Evolutionary conservation across 1,284 basidiomycete genomes (phyloP).

Genomic region (Cryptococcus sp.): DNA sequence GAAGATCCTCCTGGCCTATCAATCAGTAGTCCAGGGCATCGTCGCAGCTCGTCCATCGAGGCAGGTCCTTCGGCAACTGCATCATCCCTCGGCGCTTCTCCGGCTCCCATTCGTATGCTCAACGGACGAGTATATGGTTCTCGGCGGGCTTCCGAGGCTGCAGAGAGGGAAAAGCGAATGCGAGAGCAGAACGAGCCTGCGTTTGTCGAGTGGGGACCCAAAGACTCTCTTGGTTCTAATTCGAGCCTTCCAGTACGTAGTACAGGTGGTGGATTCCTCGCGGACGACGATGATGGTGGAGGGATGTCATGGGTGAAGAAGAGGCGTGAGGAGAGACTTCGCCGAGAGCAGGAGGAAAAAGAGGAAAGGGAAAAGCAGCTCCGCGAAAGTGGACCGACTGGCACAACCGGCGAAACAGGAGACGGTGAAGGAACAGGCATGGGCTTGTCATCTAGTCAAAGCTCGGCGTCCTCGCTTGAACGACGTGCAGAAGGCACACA

Average conservation of each 20-base stretch:
- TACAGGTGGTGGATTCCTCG: constrained; percentile 17
- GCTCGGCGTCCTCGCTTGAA: constrained; percentile 11
- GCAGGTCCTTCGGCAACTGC: constrained; percentile 4
- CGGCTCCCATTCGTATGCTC: constrained; percentile 44
- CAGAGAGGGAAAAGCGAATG: constrained; percentile 27
- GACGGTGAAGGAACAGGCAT: constrained; percentile 7
- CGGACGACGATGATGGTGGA: constrained; percentile 50
- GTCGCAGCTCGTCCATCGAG: constrained; percentile 37
- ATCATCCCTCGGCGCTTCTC: constrained; percentile 17
- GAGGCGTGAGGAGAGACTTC: constrained; percentile 46
- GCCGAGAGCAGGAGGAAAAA: constrained; percentile 29
- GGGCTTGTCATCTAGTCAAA: constrained; percentile 16
- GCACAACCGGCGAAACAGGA: not conserved
- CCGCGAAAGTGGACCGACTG: not conserved
- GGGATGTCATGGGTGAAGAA: constrained; percentile 53
- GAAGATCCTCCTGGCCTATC: constrained; percentile 5
- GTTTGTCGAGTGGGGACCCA: constrained; percentile 51
- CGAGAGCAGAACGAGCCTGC: constrained; percentile 43
- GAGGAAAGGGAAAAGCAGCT: constrained; percentile 18
- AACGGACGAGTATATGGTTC: constrained; percentile 52
- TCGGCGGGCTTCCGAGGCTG: constrained; percentile 43
- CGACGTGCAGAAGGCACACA: not conserved
- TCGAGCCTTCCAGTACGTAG: not conserved
- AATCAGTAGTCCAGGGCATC: constrained; percentile 12
- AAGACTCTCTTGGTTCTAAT: constrained; percentile 16